phyloP scores from a whole-genome alignment of 179 eudicot species.

The Spergularia azorica region DNA sequence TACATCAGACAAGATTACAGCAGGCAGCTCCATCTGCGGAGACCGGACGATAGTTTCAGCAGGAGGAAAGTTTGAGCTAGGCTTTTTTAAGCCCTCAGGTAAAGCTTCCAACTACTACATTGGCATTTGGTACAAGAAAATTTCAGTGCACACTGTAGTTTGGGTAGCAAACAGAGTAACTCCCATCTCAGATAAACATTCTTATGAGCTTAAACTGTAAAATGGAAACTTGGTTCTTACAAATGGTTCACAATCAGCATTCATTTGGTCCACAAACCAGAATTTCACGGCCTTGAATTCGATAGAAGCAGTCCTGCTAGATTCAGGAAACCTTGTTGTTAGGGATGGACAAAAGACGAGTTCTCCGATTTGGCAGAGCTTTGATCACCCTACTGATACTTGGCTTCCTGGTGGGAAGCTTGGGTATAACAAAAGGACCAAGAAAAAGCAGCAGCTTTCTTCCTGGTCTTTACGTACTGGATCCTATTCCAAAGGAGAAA shows the following conservation, averaged over 20 bases:
- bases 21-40: conserved; percentile 37
- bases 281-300: conserved; percentile 26
- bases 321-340: conserved; percentile 59
- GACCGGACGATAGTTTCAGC: conserved; percentile 45
- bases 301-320: conserved; percentile 40
- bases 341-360: conserved; percentile 25
- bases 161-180: conserved; percentile 4
- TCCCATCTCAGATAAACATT: conserved; percentile 36
- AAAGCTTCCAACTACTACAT: conserved; percentile 50
- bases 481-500: conserved; percentile 40
- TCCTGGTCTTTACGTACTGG: conserved; percentile 48
- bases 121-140: conserved; percentile 61
- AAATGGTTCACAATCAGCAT: conserved; percentile 25
- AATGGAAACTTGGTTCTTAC: conserved; percentile 34
- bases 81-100: conserved; percentile 45
- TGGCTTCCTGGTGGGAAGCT: conserved; percentile 68
- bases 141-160: conserved; percentile 26
- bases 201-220: conserved; percentile 37
- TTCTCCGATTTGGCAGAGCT: conserved; percentile 53
- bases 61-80: conserved; percentile 43
- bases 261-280: conserved; percentile 53
- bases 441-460: conserved; percentile 33
- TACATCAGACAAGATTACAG: conserved; percentile 31
- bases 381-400: conserved; percentile 50
- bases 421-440: conserved; percentile 35